phyloP scores from a whole-genome alignment of 331 rosid species.

The Quercus lobata region DNA sequence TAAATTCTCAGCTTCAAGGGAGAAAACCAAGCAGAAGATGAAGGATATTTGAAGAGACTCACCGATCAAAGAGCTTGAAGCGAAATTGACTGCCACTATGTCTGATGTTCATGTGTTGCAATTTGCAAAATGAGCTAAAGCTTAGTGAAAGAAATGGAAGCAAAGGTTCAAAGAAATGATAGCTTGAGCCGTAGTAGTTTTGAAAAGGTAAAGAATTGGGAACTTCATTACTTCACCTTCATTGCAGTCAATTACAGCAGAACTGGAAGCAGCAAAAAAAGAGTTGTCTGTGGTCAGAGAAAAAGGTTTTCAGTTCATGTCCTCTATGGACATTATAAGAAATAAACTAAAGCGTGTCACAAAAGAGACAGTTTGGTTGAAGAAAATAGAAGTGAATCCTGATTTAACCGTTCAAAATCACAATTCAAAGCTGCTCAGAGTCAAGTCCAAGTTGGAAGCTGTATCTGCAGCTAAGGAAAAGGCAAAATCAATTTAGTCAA shows the following conservation, averaged over 20 bases:
- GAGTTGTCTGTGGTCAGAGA: constrained; percentile 56
- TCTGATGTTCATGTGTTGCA: constrained; percentile 62
- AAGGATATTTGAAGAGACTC: constrained; percentile 41
- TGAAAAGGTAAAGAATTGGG: constrained; percentile 33
- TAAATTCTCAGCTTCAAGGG: constrained; percentile 36
- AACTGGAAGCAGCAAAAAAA: constrained; percentile 55
- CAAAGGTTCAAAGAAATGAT: constrained; percentile 32
- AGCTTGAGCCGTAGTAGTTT: constrained; percentile 24
- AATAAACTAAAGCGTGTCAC: constrained; percentile 60
- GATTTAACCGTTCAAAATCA: constrained; percentile 47
- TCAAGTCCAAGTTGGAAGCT: constrained; percentile 67
- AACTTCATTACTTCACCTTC: constrained; percentile 19
- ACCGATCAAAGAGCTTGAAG: constrained; percentile 57
- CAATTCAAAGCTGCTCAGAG: constrained; percentile 66
- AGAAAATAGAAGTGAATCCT: constrained; percentile 42
- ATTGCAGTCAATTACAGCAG: constrained; percentile 43
- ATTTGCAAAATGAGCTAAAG: constrained; percentile 57
- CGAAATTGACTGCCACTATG: constrained; percentile 49
- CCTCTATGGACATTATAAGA: constrained; percentile 80
- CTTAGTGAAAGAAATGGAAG: constrained; percentile 42
- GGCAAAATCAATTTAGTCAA: constrained; percentile 47
- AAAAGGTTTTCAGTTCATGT: constrained; percentile 79
- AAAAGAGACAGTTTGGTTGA: constrained; percentile 34
- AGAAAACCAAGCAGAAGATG: constrained; percentile 37
- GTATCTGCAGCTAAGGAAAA: constrained; percentile 67